A percentile compares a stretch with the other conserved stretches of the same genome.
Evolutionary conservation across 805 yeast genomes (phyloP).

Genomic region (Metschnikowia koreensis): DNA sequence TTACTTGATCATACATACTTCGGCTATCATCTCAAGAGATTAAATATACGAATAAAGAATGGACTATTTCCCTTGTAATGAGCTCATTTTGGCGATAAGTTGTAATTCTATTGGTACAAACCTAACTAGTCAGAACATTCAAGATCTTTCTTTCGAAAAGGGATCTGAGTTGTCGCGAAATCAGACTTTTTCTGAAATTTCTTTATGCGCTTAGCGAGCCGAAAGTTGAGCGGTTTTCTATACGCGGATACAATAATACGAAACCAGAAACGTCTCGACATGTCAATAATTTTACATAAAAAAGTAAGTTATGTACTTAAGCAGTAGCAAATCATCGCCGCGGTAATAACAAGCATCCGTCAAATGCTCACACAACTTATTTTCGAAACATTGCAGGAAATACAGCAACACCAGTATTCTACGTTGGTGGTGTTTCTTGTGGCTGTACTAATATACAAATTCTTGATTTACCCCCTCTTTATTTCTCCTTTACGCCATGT

Average conservation of each 20-base stretch:
- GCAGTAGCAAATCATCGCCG: neutral
- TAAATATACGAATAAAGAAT: no score
- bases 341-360: neutral
- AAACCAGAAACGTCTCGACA: no score
- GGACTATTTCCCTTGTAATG: no score
- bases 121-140: no score
- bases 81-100: no score
- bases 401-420: neutral
- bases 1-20: no score
- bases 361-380: neutral
- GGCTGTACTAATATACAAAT: conserved; percentile 29
- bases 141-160: no score
- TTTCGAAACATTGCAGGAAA: neutral
- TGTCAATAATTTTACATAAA: no score
- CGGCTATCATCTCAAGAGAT: no score
- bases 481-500: conserved; percentile 48
- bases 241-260: neutral
- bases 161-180: no score
- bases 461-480: conserved; percentile 45
- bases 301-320: neutral
- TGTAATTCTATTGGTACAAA: no score
- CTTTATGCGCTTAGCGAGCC: neutral
- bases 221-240: neutral
- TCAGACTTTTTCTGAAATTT: no score
- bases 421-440: neutral